phyloP scores from a whole-genome alignment of 73 alveolate species.

The Blepharisma stoltei region DNA sequence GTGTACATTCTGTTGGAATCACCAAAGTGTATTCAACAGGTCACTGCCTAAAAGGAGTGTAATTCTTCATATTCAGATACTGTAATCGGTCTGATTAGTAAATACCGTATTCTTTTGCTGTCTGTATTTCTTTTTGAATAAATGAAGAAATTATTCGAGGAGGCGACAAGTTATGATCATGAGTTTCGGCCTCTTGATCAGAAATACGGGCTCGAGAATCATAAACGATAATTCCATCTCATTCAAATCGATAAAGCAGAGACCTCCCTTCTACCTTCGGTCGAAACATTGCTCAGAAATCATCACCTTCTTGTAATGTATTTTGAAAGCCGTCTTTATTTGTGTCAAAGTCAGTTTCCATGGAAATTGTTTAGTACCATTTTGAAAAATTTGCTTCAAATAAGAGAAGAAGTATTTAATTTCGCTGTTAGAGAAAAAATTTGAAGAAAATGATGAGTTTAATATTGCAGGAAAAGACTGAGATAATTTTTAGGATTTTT shows the following conservation, averaged over 20 bases:
- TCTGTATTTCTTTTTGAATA: not conserved
- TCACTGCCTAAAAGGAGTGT: not conserved
- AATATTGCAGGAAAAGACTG: no score
- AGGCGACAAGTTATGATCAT: not conserved
- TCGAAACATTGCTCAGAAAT: constrained; percentile 7
- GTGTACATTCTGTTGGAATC: constrained; percentile 30
- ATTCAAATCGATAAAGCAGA: constrained; percentile 15
- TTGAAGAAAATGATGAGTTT: no score
- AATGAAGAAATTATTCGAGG: not conserved
- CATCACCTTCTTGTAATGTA: not conserved
- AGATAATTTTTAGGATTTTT: no score
- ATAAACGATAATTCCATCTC: constrained; percentile 12
- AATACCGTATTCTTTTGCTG: constrained; percentile 19
- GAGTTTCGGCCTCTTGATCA: not conserved
- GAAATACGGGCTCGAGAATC: constrained; percentile 1
- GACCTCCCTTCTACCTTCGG: constrained; percentile 27
- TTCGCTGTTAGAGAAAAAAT: no score
- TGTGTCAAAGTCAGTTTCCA: no score
- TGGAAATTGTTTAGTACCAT: no score
- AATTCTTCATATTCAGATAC: constrained; percentile 17
- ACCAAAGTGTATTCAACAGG: constrained; percentile 25
- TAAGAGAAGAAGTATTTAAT: no score
- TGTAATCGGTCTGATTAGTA: constrained; percentile 5
- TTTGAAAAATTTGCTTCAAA: no score
- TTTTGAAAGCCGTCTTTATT: no score